Percentiles rank a stretch among this genome's conserved stretches.
Evolutionary conservation across 148 eudicot species (phyloP).

Genomic region (Camellia granthamiana): DNA sequence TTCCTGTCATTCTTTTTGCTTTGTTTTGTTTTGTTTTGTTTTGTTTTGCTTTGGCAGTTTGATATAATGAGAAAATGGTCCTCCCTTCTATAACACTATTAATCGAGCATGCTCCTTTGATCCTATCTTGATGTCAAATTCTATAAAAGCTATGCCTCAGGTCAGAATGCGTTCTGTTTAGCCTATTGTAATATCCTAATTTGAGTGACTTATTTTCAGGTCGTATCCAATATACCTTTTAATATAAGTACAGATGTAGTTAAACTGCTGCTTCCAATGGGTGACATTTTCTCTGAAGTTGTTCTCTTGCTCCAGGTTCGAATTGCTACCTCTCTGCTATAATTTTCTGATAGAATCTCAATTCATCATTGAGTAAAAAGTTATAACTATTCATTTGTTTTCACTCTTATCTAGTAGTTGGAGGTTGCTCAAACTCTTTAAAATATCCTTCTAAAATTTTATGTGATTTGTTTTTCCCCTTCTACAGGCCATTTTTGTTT

Average conservation of each 20-base stretch:
- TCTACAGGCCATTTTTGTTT: neutral
- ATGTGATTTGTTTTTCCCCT: neutral
- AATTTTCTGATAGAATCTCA: neutral
- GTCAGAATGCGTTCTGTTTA: neutral
- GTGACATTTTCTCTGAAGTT: conserved; percentile 90
- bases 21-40: neutral
- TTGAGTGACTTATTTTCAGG: conserved; percentile 39
- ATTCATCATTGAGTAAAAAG: neutral
- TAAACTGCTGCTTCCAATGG: conserved; percentile 95
- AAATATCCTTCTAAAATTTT: neutral
- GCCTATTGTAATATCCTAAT: neutral
- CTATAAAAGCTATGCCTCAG: neutral
- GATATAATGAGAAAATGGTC: neutral
- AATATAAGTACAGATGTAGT: conserved; percentile 93
- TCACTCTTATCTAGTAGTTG: neutral
- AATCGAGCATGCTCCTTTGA: neutral
- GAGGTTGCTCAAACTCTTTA: neutral
- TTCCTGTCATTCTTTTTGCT: too few species aligned
- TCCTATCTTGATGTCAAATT: neutral
- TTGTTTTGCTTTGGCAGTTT: neutral
- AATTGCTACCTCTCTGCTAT: conserved; percentile 1
- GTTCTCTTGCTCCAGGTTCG: conserved; percentile 89
- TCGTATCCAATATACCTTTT: conserved; percentile 88
- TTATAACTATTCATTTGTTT: conserved; percentile 1
- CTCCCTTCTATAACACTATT: neutral